Evolutionary conservation across 1,284 basidiomycete genomes (phyloP).

Genomic region (Dichomitus squalens): DNA sequence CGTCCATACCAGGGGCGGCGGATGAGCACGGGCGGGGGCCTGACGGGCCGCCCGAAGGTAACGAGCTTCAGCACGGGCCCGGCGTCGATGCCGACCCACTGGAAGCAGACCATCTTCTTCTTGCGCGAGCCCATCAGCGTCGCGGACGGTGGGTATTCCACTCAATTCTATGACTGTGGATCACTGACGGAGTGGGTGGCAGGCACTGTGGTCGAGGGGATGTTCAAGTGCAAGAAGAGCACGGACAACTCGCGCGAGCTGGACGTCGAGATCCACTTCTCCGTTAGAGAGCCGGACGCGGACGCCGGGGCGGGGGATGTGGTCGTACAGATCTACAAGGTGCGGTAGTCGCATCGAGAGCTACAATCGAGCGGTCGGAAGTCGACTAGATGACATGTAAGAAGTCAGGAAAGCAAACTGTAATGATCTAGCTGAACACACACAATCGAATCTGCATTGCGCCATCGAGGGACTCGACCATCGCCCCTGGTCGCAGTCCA

Average conservation of each 20-base stretch:
- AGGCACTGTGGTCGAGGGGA: slow-evolving; percentile 82
- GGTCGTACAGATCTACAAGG: slow-evolving; percentile 79
- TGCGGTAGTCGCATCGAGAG: slow-evolving; percentile 48
- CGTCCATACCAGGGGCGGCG: slow-evolving; percentile 56
- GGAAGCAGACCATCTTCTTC: slow-evolving; percentile 96
- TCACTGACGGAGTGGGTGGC: neutral
- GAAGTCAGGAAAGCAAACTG: neutral
- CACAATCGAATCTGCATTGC: too few species aligned
- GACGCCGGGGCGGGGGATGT: slow-evolving; percentile 37
- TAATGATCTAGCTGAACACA: neutral
- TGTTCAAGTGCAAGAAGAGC: slow-evolving; percentile 84
- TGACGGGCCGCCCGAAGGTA: slow-evolving; percentile 49
- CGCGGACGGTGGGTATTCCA: slow-evolving; percentile 59
- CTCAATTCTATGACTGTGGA: neutral
- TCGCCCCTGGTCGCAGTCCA: too few species aligned
- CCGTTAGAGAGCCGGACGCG: slow-evolving; percentile 43
- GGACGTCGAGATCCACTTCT: slow-evolving; percentile 91
- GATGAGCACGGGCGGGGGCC: slow-evolving; percentile 36
- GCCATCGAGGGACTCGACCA: too few species aligned
- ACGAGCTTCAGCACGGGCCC: slow-evolving; percentile 94
- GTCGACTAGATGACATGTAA: neutral
- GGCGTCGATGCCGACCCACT: slow-evolving; percentile 88
- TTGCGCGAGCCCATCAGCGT: slow-evolving; percentile 79
- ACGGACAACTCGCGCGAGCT: slow-evolving; percentile 85
- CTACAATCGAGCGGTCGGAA: neutral